Percentiles rank a stretch among this genome's conserved stretches.
Conservation (phyloP, 495 filamentous ascomycete species). For the Neurospora sp. region DNA sequence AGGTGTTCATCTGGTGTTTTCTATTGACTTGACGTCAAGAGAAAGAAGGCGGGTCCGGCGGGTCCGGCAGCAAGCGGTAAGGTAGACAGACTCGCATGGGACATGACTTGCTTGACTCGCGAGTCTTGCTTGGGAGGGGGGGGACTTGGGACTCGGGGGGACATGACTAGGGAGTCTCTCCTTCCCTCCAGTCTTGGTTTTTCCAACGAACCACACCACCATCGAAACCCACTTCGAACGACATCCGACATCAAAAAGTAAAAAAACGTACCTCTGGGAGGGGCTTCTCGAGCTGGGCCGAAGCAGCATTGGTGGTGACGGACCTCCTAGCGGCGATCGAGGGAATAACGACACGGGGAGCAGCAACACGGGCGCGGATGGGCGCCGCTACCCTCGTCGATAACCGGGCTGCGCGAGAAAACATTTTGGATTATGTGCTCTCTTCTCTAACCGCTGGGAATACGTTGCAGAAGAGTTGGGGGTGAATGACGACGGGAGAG, state of each 20-base stretch:
- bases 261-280: constrained; percentile 51
- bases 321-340: constrained; percentile 43
- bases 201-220: neutral
- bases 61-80: neutral
- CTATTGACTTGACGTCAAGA: neutral
- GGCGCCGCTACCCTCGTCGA: constrained; percentile 32
- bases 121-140: neutral
- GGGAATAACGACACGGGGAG: constrained; percentile 38
- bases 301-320: constrained; percentile 92
- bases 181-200: neutral
- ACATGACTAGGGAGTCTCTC: neutral
- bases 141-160: neutral
- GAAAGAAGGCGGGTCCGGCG: neutral
- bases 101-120: neutral
- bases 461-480: neutral
- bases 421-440: constrained; percentile 27
- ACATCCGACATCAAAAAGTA: neutral
- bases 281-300: constrained; percentile 77
- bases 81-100: neutral
- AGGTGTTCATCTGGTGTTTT: neutral
- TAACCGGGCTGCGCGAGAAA: constrained; percentile 42
- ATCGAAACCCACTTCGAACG: neutral
- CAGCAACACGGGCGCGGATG: constrained; percentile 24
- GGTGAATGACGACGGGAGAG: neutral
- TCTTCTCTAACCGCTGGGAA: neutral